A percentile compares a stretch with the other conserved stretches of the same genome.
Evolutionary conservation across 257 asterid genomes (phyloP).

Genomic region (Solanum sitiens): DNA sequence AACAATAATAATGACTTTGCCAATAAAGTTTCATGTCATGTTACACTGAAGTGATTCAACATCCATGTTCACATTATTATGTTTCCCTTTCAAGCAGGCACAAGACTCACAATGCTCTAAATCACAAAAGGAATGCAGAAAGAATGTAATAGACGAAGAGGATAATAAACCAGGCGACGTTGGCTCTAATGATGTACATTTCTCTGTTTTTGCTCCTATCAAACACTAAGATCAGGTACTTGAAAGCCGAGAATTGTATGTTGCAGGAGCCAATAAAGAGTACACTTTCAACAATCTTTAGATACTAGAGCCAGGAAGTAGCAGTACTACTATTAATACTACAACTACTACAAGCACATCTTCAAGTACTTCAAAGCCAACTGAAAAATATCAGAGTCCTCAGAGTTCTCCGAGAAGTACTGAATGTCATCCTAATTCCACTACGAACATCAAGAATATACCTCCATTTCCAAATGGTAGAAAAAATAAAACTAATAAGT

Average conservation of each 20-base stretch:
- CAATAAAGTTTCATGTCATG: background rate
- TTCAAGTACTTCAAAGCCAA: slow-evolving; percentile 30
- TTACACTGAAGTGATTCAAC: background rate
- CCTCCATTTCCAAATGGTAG: slow-evolving; percentile 28
- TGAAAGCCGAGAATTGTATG: background rate
- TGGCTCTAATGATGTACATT: slow-evolving; percentile 24
- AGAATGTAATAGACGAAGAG: slow-evolving; percentile 19
- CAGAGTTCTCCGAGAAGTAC: slow-evolving; percentile 11
- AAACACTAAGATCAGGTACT: background rate
- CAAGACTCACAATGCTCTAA: slow-evolving; percentile 38
- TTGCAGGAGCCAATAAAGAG: slow-evolving; percentile 29
- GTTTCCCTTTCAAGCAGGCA: slow-evolving; percentile 14
- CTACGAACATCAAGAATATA: slow-evolving; percentile 21
- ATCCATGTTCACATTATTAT: background rate
- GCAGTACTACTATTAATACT: background rate
- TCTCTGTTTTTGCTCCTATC: background rate
- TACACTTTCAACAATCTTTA: slow-evolving; percentile 20
- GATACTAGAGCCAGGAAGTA: slow-evolving; percentile 44
- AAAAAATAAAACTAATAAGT: slow-evolving; percentile 1
- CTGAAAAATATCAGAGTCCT: background rate
- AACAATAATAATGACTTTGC: background rate
- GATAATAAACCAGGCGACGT: slow-evolving; percentile 15
- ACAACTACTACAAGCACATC: slow-evolving; percentile 33
- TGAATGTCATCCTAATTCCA: slow-evolving; percentile 24
- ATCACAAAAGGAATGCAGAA: slow-evolving; percentile 29